Conservation (phyloP, 805 yeast genomes). For the Metschnikowia colocasiae region DNA sequence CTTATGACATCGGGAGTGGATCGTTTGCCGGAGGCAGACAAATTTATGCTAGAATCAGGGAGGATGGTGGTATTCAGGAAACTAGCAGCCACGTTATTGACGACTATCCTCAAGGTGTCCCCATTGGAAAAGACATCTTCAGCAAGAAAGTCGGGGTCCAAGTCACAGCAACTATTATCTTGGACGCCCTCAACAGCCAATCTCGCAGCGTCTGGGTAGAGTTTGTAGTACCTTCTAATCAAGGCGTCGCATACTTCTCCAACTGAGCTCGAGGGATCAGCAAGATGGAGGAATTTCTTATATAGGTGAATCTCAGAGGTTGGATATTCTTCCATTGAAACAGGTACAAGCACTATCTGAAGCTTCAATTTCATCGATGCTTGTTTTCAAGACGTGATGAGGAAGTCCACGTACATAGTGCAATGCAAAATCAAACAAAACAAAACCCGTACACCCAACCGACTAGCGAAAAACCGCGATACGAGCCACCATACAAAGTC, state of each 20-base stretch:
- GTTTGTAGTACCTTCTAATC: conserved; percentile 49
- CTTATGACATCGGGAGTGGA: not conserved
- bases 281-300: conserved; percentile 60
- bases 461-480: too few species aligned
- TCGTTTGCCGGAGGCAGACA: conserved; percentile 6
- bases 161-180: conserved; percentile 64
- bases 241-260: conserved; percentile 52
- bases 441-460: not conserved
- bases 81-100: conserved; percentile 22
- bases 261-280: conserved; percentile 46
- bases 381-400: not conserved
- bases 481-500: too few species aligned
- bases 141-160: conserved; percentile 72
- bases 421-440: not conserved
- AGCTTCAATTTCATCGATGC: conserved; percentile 26
- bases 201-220: conserved; percentile 62
- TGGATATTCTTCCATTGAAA: conserved; percentile 19
- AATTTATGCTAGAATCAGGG: conserved; percentile 6
- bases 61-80: conserved; percentile 10
- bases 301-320: conserved; percentile 22
- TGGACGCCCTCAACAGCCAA: conserved; percentile 60
- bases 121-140: conserved; percentile 56
- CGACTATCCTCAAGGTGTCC: conserved; percentile 34
- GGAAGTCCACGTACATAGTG: not conserved
- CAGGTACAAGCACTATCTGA: conserved; percentile 36